Percentiles rank a stretch among this genome's conserved stretches.
These are phyloP conservation scores for Eucalyptus caleyi DNA, from an alignment of 345 rosid species.

Conservation along the genomic window DNA sequence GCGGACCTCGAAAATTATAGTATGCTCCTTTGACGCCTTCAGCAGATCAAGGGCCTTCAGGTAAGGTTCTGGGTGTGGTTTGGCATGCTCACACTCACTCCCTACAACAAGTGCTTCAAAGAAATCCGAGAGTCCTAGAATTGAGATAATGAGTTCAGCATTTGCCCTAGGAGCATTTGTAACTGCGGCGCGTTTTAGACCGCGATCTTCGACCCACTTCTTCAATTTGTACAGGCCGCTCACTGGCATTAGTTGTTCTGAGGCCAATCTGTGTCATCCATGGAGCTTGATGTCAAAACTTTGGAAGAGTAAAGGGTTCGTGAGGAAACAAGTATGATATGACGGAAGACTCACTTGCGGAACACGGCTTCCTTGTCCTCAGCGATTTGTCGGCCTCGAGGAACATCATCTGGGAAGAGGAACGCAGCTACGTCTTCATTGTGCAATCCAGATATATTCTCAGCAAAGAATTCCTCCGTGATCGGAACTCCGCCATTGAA, in stretches of 20 bases:
- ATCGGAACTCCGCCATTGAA: constrained; percentile 84
- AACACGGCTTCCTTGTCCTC: constrained; percentile 81
- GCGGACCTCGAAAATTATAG: constrained; percentile 61
- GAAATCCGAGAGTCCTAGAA: constrained; percentile 73
- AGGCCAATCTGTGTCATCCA: constrained; percentile 44
- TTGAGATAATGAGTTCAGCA: constrained; percentile 75
- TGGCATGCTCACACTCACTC: constrained; percentile 67
- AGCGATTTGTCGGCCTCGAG: constrained; percentile 40
- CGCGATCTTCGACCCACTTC: constrained; percentile 82
- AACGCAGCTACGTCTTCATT: constrained; percentile 49
- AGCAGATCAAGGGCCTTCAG: constrained; percentile 74
- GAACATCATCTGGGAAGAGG: constrained; percentile 64
- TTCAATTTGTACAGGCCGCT: constrained; percentile 54
- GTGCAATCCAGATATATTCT: constrained; percentile 77
- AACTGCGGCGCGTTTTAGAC: constrained; percentile 85
- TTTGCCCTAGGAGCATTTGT: constrained; percentile 84
- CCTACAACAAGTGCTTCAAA: constrained; percentile 68
- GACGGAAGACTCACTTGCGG: constrained; percentile 36
- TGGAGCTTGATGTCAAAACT: not conserved
- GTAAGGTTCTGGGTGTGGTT: constrained; percentile 88
- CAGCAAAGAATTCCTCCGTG: constrained; percentile 53
- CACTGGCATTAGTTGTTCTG: constrained; percentile 46
- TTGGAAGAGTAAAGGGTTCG: not conserved
- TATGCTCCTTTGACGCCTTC: constrained; percentile 75
- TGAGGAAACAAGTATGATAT: not conserved